Percentiles rank a stretch among this genome's conserved stretches.
Evolutionary conservation across 345 rosid species (phyloP).

Genomic region (Melaleuca quinquenervia): DNA sequence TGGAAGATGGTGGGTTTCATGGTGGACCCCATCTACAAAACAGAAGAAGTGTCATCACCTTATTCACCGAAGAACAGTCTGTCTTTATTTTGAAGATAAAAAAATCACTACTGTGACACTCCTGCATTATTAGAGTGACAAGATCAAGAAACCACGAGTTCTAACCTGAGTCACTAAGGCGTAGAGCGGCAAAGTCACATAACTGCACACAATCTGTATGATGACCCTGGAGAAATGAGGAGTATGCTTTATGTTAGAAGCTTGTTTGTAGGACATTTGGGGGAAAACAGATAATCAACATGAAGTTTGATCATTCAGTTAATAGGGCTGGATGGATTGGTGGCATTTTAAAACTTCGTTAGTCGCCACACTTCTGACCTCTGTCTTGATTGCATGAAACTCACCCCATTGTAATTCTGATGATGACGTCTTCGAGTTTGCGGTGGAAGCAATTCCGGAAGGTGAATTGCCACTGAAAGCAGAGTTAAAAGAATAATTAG

Average conservation of each 20-base stretch:
- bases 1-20: slow-evolving; percentile 86
- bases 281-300: not conserved
- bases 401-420: slow-evolving; percentile 81
- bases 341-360: not conserved
- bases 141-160: not conserved
- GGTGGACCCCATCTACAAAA: slow-evolving; percentile 68
- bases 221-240: slow-evolving; percentile 38
- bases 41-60: not conserved
- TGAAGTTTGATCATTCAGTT: not conserved
- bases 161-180: slow-evolving; percentile 92
- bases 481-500: not conserved
- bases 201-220: slow-evolving; percentile 81
- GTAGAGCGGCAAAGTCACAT: slow-evolving; percentile 91
- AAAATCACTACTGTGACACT: not conserved
- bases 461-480: slow-evolving; percentile 51
- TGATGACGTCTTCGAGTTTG: slow-evolving; percentile 30
- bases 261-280: not conserved
- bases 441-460: slow-evolving; percentile 39
- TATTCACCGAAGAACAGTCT: not conserved
- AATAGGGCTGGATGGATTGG: not conserved
- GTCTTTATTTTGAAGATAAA: not conserved
- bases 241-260: not conserved
- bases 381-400: not conserved
- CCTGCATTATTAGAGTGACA: not conserved
- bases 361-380: not conserved